Base-by-base conservation (phyloP, 1,139 yeast species). In the Taphrina confusa region DNA sequence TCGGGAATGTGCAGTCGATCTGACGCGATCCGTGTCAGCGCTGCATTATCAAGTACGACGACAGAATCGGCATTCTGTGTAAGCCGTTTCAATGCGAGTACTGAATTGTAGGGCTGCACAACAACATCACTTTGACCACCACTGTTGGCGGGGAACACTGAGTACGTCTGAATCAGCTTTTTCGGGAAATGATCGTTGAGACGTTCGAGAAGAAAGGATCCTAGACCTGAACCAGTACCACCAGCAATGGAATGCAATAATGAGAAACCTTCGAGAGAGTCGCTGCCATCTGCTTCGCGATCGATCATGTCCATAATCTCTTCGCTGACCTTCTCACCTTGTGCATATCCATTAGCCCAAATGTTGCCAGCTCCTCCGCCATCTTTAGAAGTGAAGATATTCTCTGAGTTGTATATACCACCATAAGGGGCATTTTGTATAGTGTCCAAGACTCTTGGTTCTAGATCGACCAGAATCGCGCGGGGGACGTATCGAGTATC, bases 221-320 rank as follows among this genome's bases (percentile, higher is more conserved):
- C 98, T 46, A 90, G 82, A 5, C 98, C 98, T 0, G 96, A 87
- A 0, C 98, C 98, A 0, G 98, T 92, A 36, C 98, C 98, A 25
- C 98, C 98, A 0, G 97, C 97, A n/a, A 94, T 95, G 14, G 97
- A 88, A 72, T 92, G 98, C 61, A 91, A 74, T 65, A 92, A 75
- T 75, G 90, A 96, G 71, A 94, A 92, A 4, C 95, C 95, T 64
- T 90, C 92, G 60, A 91, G 75, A 62, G 87, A 85, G 65, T 92
- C 98, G 68, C 96, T 86, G 40, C 88, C 86, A 69, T 92, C 98
- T 45, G 91, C 80, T 68, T 92, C 97, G 63, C 95, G 78, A 69
- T 91, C 97, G 49, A 92, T 80, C 80, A 91, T 82, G 68, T 89
- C 92, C 65, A 88, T 68, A 49, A 92, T 75, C 22, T 82, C 84